Conservation (phyloP, 164 flowering plant genomes). For the Macadamia integrifolia region DNA sequence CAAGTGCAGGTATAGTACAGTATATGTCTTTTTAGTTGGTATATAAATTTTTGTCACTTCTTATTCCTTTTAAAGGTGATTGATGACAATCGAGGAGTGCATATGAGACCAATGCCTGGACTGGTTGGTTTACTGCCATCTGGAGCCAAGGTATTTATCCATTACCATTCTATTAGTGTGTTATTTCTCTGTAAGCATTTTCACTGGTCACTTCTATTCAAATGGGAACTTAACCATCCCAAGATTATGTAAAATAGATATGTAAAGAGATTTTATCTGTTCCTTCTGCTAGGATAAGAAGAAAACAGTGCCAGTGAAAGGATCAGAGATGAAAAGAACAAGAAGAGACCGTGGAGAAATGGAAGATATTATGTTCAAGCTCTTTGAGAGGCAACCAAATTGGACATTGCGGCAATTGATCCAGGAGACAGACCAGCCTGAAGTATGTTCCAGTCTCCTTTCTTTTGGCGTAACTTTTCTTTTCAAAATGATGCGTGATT, state of each 20-base stretch:
- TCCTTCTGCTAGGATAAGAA: constrained; percentile 52
- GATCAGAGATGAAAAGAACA: constrained; percentile 65
- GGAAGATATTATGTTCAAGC: constrained; percentile 84
- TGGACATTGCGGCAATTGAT: constrained; percentile 74
- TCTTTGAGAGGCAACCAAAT: constrained; percentile 76
- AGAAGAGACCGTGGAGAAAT: constrained; percentile 79
- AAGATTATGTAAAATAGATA: neutral
- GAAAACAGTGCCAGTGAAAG: constrained; percentile 45
- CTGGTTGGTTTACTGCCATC: constrained; percentile 27
- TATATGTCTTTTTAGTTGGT: neutral
- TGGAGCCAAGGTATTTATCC: constrained; percentile 25
- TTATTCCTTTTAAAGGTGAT: constrained; percentile 39
- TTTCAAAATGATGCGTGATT: neutral
- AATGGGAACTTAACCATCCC: no score
- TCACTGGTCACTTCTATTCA: no score
- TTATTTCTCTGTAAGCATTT: neutral
- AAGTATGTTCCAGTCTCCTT: constrained; percentile 34
- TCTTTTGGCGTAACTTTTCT: neutral
- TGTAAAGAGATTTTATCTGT: constrained; percentile 7
- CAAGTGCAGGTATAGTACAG: constrained; percentile 53
- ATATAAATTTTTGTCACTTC: neutral
- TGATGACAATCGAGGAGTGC: constrained; percentile 46
- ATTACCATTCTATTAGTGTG: neutral
- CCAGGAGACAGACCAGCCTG: constrained; percentile 85
- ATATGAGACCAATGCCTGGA: constrained; percentile 66